A percentile compares a stretch with the other conserved stretches of the same genome.
These are phyloP conservation scores for Magnaporthiopsis poae DNA, from an alignment of 2,329 filamentous ascomycete genomes.

Conservation along the genomic window DNA sequence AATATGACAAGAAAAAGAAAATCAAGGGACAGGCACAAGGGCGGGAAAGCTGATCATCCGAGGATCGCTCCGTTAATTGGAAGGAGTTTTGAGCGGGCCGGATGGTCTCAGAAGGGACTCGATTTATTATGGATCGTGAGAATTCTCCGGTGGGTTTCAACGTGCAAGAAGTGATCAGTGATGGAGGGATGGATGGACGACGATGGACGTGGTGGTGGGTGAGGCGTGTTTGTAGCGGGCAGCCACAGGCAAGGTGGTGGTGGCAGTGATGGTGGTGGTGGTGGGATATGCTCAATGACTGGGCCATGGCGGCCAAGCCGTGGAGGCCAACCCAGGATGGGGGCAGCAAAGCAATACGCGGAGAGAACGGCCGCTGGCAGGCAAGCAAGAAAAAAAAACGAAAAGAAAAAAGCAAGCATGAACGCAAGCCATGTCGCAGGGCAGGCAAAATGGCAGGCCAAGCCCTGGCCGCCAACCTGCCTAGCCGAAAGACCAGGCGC, in stretches of 20 bases:
- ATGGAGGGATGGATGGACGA: neutral
- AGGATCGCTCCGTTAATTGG: conserved; percentile 8
- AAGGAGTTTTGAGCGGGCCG: conserved; percentile 9
- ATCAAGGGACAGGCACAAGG: neutral
- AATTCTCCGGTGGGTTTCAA: conserved; percentile 19
- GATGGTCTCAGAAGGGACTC: conserved; percentile 11
- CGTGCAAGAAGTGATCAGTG: conserved; percentile 4
- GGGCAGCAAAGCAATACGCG: neutral
- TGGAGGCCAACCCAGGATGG: neutral
- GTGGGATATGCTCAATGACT: neutral
- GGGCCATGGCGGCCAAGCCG: too few species aligned
- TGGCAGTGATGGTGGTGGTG: neutral
- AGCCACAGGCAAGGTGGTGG: neutral
- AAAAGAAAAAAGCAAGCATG: neutral
- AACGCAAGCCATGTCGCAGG: neutral
- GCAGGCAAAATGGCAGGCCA: neutral
- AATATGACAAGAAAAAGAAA: neutral
- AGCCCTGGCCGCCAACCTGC: neutral
- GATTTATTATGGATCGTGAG: conserved; percentile 14
- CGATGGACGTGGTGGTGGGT: neutral
- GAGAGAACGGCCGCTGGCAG: neutral
- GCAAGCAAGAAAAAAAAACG: neutral
- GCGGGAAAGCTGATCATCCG: conserved; percentile 2
- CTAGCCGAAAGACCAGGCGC: neutral
- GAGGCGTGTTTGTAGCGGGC: neutral